A percentile compares a stretch with the other conserved stretches of the same genome.
Conservation (phyloP, 78 protist genomes). For the Monosiga brevicollis region DNA sequence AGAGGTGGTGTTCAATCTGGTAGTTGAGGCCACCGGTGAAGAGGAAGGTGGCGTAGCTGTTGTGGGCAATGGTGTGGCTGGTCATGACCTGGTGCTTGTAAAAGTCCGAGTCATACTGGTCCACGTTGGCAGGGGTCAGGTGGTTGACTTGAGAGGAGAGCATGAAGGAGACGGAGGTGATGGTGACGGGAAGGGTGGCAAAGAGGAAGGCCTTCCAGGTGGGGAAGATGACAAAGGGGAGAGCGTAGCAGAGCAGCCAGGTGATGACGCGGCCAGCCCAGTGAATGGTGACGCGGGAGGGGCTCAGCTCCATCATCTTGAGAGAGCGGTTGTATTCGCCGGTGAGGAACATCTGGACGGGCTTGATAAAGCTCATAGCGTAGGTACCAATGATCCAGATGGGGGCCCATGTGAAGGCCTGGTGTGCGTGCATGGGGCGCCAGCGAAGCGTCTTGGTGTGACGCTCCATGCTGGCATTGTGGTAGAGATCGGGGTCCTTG, state of each 20-base stretch:
- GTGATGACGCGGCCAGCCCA: neutral
- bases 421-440: neutral
- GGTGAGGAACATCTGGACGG: neutral
- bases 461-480: neutral
- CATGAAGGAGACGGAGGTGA: neutral
- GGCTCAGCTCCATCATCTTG: neutral
- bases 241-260: neutral
- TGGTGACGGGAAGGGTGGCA: neutral
- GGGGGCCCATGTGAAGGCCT: neutral
- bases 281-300: neutral
- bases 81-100: neutral
- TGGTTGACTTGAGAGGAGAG: neutral
- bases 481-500: neutral
- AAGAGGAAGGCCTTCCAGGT: neutral
- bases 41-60: neutral
- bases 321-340: neutral
- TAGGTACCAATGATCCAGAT: neutral
- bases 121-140: neutral
- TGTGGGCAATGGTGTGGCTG: neutral
- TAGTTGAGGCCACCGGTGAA: slow-evolving; percentile 25
- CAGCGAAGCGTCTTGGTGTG: neutral
- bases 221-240: neutral
- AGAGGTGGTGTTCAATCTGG: slow-evolving; percentile 45
- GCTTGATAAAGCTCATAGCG: neutral
- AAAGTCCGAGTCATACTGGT: neutral